These are phyloP conservation scores for Gossypium trilobum DNA, from an alignment of 441 rosid genomes.

Conservation along the genomic window DNA sequence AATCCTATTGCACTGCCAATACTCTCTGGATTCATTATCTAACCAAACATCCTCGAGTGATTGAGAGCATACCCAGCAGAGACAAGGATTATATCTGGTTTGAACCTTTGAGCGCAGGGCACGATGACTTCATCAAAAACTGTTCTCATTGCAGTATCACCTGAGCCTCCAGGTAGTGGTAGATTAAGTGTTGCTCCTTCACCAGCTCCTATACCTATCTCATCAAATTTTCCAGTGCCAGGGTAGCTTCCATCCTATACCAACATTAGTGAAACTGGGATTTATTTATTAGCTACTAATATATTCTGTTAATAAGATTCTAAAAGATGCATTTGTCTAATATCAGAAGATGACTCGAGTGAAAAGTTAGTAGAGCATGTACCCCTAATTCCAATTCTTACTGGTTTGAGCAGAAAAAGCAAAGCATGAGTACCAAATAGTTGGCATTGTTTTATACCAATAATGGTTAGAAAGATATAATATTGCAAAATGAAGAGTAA, in stretches of 20 bases:
- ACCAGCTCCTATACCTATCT: slow-evolving; percentile 71
- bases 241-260: slow-evolving; percentile 86
- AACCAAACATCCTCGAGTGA: not conserved
- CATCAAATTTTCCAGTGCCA: slow-evolving; percentile 74
- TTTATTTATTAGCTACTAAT: not conserved
- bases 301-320: not conserved
- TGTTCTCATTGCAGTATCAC: slow-evolving; percentile 75
- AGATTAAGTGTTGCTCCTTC: slow-evolving; percentile 82
- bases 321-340: not conserved
- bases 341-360: not conserved
- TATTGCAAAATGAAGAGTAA: not conserved
- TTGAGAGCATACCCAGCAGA: slow-evolving; percentile 77
- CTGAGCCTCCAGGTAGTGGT: slow-evolving; percentile 91
- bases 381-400: not conserved
- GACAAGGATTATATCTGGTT: slow-evolving; percentile 81
- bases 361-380: not conserved
- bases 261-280: slow-evolving; percentile 2
- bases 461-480: not conserved
- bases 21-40: not conserved
- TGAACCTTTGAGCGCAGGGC: slow-evolving; percentile 83
- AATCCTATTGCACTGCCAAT: not conserved
- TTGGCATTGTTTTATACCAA: not conserved
- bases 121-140: slow-evolving; percentile 76
- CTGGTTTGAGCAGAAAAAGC: not conserved
- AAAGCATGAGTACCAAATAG: not conserved